Percentiles rank a stretch among this genome's conserved stretches.
phyloP scores from a whole-genome alignment of 106 monocot species.

The Allium sativum region DNA sequence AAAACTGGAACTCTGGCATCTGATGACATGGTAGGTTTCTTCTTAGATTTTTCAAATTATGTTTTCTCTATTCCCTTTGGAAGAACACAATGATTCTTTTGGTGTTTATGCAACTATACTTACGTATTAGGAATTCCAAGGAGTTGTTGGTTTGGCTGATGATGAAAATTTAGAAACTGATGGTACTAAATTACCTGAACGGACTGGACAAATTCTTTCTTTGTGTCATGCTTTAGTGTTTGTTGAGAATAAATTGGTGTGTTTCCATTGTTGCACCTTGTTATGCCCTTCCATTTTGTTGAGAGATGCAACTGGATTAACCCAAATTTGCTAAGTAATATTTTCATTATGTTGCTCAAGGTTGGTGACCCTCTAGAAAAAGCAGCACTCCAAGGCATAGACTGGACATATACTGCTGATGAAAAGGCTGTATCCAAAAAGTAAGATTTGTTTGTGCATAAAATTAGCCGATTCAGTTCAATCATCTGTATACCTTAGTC shows the following conservation, averaged over 20 bases:
- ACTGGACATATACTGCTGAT: conserved; percentile 95
- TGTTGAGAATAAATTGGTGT: conserved; percentile 97
- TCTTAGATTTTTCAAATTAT: neutral
- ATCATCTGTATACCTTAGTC: too few species aligned
- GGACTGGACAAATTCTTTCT: conserved; percentile 67
- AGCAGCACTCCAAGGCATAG: conserved; percentile 95
- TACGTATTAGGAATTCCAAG: conserved; percentile 73
- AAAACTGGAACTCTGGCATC: conserved; percentile 99
- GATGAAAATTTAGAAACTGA: conserved; percentile 66
- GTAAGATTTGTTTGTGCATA: conserved; percentile 15
- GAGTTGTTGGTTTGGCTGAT: conserved; percentile 54
- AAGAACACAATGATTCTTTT: neutral
- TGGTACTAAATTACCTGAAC: conserved; percentile 50
- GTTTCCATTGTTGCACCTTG: neutral
- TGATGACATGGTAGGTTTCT: conserved; percentile 88
- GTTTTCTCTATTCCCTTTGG: neutral
- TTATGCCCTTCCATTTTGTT: neutral
- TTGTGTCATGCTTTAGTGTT: conserved; percentile 96
- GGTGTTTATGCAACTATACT: neutral
- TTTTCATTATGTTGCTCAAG: conserved; percentile 17
- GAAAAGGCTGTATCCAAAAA: conserved; percentile 96
- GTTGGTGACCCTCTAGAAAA: conserved; percentile 99
- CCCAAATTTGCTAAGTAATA: neutral
- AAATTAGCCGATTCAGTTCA: too few species aligned
- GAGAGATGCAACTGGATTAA: too few species aligned